Conservation (phyloP, 441 rosid genomes). For the Gossypium schwendimanii region DNA sequence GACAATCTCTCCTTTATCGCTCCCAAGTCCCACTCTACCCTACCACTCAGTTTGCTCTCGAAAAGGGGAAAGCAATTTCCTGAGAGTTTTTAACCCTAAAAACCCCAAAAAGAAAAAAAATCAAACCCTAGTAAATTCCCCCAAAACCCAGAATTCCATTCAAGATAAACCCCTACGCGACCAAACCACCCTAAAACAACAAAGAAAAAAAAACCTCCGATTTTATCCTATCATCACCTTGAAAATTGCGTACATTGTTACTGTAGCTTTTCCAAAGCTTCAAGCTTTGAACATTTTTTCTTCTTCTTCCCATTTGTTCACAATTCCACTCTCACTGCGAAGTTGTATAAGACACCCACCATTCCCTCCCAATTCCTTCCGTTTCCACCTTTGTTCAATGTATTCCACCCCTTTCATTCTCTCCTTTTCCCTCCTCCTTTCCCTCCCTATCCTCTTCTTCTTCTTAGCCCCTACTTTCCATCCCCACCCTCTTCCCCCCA, state of each 20-base stretch:
- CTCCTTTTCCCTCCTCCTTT: conserved; percentile 45
- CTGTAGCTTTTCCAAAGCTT: not conserved
- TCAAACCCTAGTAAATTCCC: no score
- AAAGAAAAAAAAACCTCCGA: no score
- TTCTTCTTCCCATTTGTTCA: not conserved
- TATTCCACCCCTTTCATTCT: conserved; percentile 44
- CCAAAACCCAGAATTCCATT: no score
- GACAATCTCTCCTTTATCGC: no score
- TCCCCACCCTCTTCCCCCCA: conserved; percentile 37
- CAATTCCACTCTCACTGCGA: conserved; percentile 2
- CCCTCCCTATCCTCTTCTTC: conserved; percentile 55
- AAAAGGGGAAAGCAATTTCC: no score
- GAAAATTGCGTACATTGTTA: not conserved
- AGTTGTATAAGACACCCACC: conserved; percentile 3
- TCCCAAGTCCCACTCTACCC: no score
- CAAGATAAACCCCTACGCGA: no score
- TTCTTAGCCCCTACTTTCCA: conserved; percentile 42
- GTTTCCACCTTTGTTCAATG: conserved; percentile 25
- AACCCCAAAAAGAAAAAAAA: no score
- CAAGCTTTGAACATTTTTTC: not conserved
- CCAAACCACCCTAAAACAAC: no score
- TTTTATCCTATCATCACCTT: no score
- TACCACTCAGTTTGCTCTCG: no score
- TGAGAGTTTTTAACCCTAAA: no score
- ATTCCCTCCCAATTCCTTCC: not conserved